Conservation (phyloP, 108 stramenopile species). For the Ochromonas danica region DNA sequence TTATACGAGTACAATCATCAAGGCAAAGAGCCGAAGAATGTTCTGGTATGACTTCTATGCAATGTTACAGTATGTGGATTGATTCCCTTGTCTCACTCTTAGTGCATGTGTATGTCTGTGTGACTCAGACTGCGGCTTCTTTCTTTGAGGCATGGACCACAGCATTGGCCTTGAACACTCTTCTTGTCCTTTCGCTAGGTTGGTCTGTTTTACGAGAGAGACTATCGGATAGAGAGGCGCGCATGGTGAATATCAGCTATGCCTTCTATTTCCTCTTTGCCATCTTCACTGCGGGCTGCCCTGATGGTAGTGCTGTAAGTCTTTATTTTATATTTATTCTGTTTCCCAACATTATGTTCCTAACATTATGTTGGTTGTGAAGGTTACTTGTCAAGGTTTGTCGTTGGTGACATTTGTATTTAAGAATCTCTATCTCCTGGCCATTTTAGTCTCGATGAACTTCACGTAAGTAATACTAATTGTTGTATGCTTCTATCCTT, state of each 20-base stretch:
- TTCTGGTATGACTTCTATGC: background rate
- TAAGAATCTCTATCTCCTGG: background rate
- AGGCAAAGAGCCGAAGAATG: background rate
- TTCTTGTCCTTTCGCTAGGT: background rate
- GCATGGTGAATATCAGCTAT: background rate
- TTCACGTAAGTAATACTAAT: too few species aligned
- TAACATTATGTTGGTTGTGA: background rate
- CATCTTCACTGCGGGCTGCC: background rate
- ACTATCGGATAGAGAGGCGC: background rate
- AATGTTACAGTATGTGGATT: too few species aligned
- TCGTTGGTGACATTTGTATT: slow-evolving; percentile 18
- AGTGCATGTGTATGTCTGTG: too few species aligned
- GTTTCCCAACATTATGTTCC: background rate
- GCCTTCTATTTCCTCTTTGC: background rate
- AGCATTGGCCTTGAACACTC: too few species aligned
- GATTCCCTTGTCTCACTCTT: too few species aligned
- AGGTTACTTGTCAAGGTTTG: background rate
- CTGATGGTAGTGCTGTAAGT: background rate
- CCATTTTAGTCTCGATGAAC: background rate
- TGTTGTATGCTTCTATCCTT: too few species aligned
- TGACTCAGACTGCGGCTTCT: too few species aligned
- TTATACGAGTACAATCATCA: background rate
- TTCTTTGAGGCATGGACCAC: too few species aligned
- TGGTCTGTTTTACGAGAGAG: background rate
- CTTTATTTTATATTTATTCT: background rate